These are phyloP conservation scores for Diaporthe longicolla DNA, from an alignment of 2,329 filamentous ascomycete genomes.

Conservation along the genomic window DNA sequence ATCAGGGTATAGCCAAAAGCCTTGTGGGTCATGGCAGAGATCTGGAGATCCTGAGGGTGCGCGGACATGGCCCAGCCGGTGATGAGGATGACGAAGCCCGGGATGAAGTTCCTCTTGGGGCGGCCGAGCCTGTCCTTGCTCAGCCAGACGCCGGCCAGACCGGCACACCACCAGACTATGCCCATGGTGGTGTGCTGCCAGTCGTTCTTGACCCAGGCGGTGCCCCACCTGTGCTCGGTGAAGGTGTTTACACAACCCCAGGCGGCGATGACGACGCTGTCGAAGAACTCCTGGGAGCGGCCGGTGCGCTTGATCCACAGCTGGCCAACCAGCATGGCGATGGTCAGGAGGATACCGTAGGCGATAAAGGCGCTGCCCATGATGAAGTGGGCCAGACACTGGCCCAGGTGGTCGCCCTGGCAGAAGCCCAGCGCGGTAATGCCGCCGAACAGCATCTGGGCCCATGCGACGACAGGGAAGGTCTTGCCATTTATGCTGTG, in stretches of 20 bases:
- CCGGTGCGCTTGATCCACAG: slow-evolving; percentile 86
- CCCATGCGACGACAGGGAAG: slow-evolving; percentile 89
- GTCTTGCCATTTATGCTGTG: slow-evolving; percentile 89
- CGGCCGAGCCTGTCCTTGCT: slow-evolving; percentile 85
- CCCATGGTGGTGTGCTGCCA: slow-evolving; percentile 99
- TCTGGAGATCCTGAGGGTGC: slow-evolving; percentile 85
- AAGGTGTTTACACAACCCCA: slow-evolving; percentile 99
- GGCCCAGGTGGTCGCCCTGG: slow-evolving; percentile 88
- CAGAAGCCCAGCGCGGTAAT: slow-evolving; percentile 95
- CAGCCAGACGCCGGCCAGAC: slow-evolving; percentile 91
- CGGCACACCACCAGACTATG: slow-evolving; percentile 98
- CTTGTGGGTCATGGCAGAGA: slow-evolving; percentile 89
- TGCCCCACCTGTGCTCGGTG: slow-evolving; percentile 95
- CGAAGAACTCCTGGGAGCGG: slow-evolving; percentile 96
- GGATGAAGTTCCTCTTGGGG: slow-evolving; percentile 93
- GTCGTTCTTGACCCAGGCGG: slow-evolving; percentile 90
- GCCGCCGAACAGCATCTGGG: slow-evolving; percentile 95
- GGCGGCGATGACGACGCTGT: slow-evolving; percentile 88
- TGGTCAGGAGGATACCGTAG: slow-evolving; percentile 89
- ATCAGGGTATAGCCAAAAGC: slow-evolving; percentile 97
- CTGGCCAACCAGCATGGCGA: slow-evolving; percentile 90
- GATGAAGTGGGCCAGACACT: slow-evolving; percentile 97
- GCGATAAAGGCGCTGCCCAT: slow-evolving; percentile 98
- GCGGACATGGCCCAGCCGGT: slow-evolving; percentile 97
- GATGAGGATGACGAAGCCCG: slow-evolving; percentile 89